Conservation (phyloP, 495 filamentous ascomycete genomes). For the Penicillium nucicola region DNA sequence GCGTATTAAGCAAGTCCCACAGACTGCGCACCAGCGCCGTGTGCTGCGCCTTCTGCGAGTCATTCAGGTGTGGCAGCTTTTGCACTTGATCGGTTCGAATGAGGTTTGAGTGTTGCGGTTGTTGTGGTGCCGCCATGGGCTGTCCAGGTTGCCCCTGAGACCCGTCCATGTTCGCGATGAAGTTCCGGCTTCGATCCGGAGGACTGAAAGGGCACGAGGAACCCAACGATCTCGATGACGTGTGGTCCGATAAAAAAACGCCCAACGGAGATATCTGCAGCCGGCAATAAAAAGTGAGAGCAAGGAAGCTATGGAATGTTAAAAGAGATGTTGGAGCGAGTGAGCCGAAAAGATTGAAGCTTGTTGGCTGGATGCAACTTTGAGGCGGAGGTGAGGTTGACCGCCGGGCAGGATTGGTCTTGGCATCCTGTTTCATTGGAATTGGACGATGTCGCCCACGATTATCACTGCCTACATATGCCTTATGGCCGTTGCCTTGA, state of each 20-base stretch:
- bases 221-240: background rate
- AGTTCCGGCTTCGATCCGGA: background rate
- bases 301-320: too few species aligned
- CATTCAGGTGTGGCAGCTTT: slow-evolving; percentile 47
- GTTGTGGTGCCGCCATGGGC: slow-evolving; percentile 30
- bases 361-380: background rate
- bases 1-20: slow-evolving; percentile 58
- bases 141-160: slow-evolving; percentile 31
- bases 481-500: slow-evolving; percentile 41
- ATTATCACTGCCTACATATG: too few species aligned
- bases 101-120: slow-evolving; percentile 45
- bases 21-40: slow-evolving; percentile 58
- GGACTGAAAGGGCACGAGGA: background rate
- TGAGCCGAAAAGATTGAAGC: too few species aligned
- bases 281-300: background rate
- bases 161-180: slow-evolving; percentile 31
- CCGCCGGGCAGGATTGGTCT: background rate
- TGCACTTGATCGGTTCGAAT: slow-evolving; percentile 52
- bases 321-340: too few species aligned
- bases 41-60: slow-evolving; percentile 65
- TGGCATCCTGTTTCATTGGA: background rate
- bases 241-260: background rate
- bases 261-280: background rate
- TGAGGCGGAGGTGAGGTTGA: background rate
- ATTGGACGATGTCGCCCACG: too few species aligned